phyloP scores from a whole-genome alignment of 495 filamentous ascomycete genomes.

The Filosporella fistucella region DNA sequence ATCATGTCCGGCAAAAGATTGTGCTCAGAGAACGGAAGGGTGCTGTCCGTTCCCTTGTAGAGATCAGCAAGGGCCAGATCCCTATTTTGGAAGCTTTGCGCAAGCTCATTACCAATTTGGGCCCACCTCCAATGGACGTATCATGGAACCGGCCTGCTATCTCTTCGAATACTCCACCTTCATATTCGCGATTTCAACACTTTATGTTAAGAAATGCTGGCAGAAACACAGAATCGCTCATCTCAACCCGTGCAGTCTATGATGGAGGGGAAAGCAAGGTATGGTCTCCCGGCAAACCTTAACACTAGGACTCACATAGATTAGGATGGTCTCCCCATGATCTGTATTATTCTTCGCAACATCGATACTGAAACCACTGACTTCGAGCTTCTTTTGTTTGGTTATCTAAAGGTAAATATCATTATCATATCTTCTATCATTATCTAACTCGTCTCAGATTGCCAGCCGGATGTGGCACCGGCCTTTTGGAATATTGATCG shows the following conservation, averaged over 20 bases:
- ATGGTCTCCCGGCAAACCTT: background rate
- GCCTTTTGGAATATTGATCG: slow-evolving; percentile 58
- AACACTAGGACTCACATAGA: slow-evolving; percentile 1
- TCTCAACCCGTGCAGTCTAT: slow-evolving; percentile 58
- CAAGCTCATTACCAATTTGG: slow-evolving; percentile 56
- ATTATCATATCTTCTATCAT: slow-evolving; percentile 1
- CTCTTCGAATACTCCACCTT: slow-evolving; percentile 49
- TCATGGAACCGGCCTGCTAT: slow-evolving; percentile 59
- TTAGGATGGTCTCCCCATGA: slow-evolving; percentile 57
- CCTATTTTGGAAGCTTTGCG: slow-evolving; percentile 47
- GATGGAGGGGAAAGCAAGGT: slow-evolving; percentile 63
- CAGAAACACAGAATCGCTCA: slow-evolving; percentile 52
- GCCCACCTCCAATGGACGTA: slow-evolving; percentile 58
- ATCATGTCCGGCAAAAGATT: slow-evolving; percentile 58
- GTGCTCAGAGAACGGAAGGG: slow-evolving; percentile 50
- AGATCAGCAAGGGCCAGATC: slow-evolving; percentile 37
- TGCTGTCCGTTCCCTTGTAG: slow-evolving; percentile 43
- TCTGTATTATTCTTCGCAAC: slow-evolving; percentile 60
- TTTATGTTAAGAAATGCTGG: slow-evolving; percentile 66
- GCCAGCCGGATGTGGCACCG: slow-evolving; percentile 64
- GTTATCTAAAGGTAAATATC: slow-evolving; percentile 50
- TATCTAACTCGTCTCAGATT: slow-evolving; percentile 35
- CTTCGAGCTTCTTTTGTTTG: slow-evolving; percentile 57
- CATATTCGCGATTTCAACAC: slow-evolving; percentile 62
- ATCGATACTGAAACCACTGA: slow-evolving; percentile 56